These are phyloP conservation scores for Balamuthia mandrillaris DNA, from an alignment of 208 protist genomes.

Conservation along the genomic window DNA sequence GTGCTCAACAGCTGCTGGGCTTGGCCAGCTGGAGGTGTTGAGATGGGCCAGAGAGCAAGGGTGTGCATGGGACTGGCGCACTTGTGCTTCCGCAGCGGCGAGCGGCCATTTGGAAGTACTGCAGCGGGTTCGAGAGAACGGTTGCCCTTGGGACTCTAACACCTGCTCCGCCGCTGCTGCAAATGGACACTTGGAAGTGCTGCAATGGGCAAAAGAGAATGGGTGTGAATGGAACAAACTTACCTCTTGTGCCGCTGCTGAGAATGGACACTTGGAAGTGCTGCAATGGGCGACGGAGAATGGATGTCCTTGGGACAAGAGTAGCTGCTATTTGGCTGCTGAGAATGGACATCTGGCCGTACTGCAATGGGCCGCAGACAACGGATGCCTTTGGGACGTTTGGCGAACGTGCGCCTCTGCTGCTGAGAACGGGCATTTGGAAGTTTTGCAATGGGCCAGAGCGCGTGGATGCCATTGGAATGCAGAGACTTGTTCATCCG, in stretches of 20 bases:
- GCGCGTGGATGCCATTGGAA: neutral
- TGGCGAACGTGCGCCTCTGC: neutral
- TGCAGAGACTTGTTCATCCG: neutral
- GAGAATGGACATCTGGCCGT: neutral
- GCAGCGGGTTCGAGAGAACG: neutral
- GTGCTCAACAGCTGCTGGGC: neutral
- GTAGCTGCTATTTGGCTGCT: neutral
- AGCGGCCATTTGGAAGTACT: neutral
- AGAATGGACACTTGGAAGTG: neutral
- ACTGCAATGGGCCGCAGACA: neutral
- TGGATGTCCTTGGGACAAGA: neutral
- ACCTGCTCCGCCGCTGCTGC: neutral
- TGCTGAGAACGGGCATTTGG: neutral
- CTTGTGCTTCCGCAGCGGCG: neutral
- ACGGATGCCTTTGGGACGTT: neutral
- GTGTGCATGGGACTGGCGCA: neutral
- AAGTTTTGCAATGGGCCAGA: neutral
- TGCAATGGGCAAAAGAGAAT: neutral
- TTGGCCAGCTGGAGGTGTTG: neutral
- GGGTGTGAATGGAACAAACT: neutral
- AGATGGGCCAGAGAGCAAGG: neutral
- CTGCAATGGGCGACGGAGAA: neutral
- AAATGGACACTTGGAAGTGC: neutral
- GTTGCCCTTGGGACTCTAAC: neutral
- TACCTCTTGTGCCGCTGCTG: neutral